Percentiles rank a stretch among this genome's conserved stretches.
phyloP scores from a whole-genome alignment of 1,284 basidiomycete species.

The Sporisorium iseilematis-ciliati region DNA sequence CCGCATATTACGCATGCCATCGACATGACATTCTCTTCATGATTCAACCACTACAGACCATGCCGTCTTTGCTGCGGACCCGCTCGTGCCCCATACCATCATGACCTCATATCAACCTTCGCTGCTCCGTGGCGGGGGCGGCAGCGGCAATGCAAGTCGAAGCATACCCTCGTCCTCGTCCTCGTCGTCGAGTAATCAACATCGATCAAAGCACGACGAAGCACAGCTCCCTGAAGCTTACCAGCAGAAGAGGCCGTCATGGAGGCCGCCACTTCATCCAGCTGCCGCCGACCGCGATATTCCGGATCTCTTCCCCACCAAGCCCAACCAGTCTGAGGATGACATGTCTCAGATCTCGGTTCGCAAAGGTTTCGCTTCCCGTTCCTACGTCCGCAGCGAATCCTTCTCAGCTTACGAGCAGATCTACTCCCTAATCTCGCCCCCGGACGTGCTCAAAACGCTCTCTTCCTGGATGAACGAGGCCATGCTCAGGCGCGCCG shows the following conservation, averaged over 20 bases:
- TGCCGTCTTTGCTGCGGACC: neutral
- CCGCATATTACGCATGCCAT: neutral
- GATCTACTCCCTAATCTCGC: slow-evolving; percentile 72
- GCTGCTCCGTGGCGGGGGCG: slow-evolving; percentile 19
- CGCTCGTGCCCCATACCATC: neutral
- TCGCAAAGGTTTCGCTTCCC: slow-evolving; percentile 80
- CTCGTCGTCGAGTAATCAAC: slow-evolving; percentile 13
- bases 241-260: slow-evolving; percentile 53
- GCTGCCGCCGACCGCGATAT: slow-evolving; percentile 24
- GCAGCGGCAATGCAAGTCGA: neutral
- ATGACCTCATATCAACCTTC: slow-evolving; percentile 27
- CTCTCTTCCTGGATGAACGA: slow-evolving; percentile 55
- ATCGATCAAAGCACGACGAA: slow-evolving; percentile 18
- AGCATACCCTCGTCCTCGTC: slow-evolving; percentile 4
- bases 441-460: slow-evolving; percentile 32
- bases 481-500: slow-evolving; percentile 44
- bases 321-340: slow-evolving; percentile 86
- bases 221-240: slow-evolving; percentile 41
- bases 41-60: neutral
- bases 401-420: slow-evolving; percentile 74
- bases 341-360: slow-evolving; percentile 81
- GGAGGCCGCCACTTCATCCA: slow-evolving; percentile 63
- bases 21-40: neutral
- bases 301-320: slow-evolving; percentile 85
- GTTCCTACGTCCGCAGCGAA: slow-evolving; percentile 71